A percentile compares a stretch with the other conserved stretches of the same genome.
phyloP scores from a whole-genome alignment of 257 asterid species.

The Anisodus acutangulus region DNA sequence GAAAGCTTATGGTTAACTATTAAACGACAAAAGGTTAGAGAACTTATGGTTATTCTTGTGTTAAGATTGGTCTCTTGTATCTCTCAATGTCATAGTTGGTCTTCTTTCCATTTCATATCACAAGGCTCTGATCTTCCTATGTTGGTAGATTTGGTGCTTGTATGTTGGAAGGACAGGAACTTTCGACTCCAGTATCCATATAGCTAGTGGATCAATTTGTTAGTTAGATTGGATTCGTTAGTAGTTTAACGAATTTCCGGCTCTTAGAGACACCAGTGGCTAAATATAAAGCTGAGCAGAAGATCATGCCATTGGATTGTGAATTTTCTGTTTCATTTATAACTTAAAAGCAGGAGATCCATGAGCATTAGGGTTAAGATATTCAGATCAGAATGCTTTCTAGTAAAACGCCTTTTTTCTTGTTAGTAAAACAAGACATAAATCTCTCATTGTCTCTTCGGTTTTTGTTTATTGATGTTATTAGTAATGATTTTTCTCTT shows the following conservation, averaged over 20 bases:
- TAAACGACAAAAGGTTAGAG: not conserved
- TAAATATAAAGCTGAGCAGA: not conserved
- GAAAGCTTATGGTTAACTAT: conserved; percentile 16
- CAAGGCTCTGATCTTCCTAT: not conserved
- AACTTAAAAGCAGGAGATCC: conserved; percentile 5
- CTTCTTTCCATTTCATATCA: not conserved
- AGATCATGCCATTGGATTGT: not conserved
- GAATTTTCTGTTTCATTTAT: not conserved
- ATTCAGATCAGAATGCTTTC: not conserved
- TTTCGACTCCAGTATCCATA: not conserved
- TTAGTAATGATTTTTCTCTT: conserved; percentile 33
- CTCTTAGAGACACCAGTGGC: conserved; percentile 9
- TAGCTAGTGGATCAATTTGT: not conserved
- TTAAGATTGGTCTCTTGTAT: not conserved
- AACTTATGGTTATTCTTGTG: not conserved
- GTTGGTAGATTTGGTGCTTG: conserved; percentile 15
- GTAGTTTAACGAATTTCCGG: not conserved
- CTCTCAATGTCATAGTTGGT: not conserved
- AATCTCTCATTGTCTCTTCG: conserved; percentile 24
- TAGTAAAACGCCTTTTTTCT: not conserved
- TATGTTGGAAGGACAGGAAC: not conserved
- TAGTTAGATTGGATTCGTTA: not conserved
- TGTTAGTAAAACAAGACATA: conserved; percentile 6
- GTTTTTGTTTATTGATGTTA: conserved; percentile 33
- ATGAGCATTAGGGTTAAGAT: not conserved